Percentiles rank a stretch among this genome's conserved stretches.
These are phyloP conservation scores for Phycomyces nitens DNA, from an alignment of 192 early-diverging fungal species.

Conservation along the genomic window DNA sequence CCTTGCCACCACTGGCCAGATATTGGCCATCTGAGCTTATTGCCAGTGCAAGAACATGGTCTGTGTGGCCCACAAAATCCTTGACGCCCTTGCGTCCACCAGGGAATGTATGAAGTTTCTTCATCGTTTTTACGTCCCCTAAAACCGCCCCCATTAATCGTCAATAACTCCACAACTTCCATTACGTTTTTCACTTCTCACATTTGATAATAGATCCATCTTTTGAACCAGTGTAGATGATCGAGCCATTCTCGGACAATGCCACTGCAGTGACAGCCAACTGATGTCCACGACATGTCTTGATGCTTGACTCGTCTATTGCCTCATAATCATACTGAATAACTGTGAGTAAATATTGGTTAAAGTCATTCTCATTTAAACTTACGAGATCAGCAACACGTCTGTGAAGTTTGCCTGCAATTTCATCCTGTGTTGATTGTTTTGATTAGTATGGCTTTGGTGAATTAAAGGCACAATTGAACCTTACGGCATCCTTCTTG, in stretches of 20 bases:
- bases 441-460: no score
- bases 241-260: constrained; percentile 58
- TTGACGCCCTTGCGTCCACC: constrained; percentile 72
- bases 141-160: no score
- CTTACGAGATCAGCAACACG: constrained; percentile 53
- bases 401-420: constrained; percentile 47
- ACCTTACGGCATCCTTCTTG: constrained; percentile 68
- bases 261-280: constrained; percentile 82
- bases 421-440: constrained; percentile 54
- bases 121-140: constrained; percentile 71
- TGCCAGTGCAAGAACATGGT: constrained; percentile 70
- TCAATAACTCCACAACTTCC: background rate
- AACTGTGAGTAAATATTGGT: constrained; percentile 22
- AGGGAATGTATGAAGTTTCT: constrained; percentile 60
- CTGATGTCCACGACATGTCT: constrained; percentile 61
- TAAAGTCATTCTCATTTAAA: constrained; percentile 16
- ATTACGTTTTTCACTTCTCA: constrained; percentile 14
- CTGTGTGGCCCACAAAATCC: constrained; percentile 66
- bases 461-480: no score
- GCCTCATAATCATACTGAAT: constrained; percentile 23
- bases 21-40: constrained; percentile 64
- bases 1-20: constrained; percentile 82
- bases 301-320: constrained; percentile 32
- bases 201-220: constrained; percentile 92
- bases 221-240: constrained; percentile 86